phyloP scores from a whole-genome alignment of 805 yeast genomes.

The Yarrowia osloensis region DNA sequence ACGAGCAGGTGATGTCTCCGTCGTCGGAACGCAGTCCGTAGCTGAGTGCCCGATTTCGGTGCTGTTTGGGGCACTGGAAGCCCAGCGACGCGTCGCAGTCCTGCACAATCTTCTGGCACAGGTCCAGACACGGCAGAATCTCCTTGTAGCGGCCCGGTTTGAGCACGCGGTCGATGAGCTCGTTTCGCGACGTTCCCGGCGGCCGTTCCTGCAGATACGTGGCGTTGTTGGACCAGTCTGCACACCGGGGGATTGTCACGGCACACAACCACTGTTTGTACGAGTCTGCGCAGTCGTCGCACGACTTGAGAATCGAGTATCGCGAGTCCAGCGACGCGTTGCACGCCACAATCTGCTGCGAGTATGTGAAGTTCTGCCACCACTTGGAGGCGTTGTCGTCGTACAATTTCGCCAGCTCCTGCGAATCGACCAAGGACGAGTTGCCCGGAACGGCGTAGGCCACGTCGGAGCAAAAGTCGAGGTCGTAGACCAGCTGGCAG shows the following conservation, averaged over 20 bases:
- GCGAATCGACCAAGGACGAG: slow-evolving; percentile 43
- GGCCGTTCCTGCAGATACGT: slow-evolving; percentile 49
- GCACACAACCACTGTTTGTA: slow-evolving; percentile 90
- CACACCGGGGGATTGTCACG: slow-evolving; percentile 83
- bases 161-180: slow-evolving; percentile 55
- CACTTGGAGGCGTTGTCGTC: slow-evolving; percentile 61
- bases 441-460: slow-evolving; percentile 83
- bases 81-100: slow-evolving; percentile 81
- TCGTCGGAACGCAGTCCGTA: slow-evolving; percentile 40
- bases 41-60: slow-evolving; percentile 33
- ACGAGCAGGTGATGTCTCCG: slow-evolving; percentile 44
- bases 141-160: slow-evolving; percentile 70
- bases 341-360: slow-evolving; percentile 76
- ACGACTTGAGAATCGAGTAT: slow-evolving; percentile 72
- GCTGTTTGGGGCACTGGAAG: slow-evolving; percentile 67
- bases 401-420: slow-evolving; percentile 52
- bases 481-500: slow-evolving; percentile 72
- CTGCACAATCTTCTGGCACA: slow-evolving; percentile 74
- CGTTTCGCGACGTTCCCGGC: slow-evolving; percentile 58
- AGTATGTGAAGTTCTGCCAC: slow-evolving; percentile 69
- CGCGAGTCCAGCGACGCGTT: slow-evolving; percentile 60
- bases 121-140: slow-evolving; percentile 80
- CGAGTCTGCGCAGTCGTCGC: slow-evolving; percentile 68
- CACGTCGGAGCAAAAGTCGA: slow-evolving; percentile 76
- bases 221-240: slow-evolving; percentile 46